These are phyloP conservation scores for Globisporangium nodosum DNA, from an alignment of 352 stramenopile species.

Conservation along the genomic window DNA sequence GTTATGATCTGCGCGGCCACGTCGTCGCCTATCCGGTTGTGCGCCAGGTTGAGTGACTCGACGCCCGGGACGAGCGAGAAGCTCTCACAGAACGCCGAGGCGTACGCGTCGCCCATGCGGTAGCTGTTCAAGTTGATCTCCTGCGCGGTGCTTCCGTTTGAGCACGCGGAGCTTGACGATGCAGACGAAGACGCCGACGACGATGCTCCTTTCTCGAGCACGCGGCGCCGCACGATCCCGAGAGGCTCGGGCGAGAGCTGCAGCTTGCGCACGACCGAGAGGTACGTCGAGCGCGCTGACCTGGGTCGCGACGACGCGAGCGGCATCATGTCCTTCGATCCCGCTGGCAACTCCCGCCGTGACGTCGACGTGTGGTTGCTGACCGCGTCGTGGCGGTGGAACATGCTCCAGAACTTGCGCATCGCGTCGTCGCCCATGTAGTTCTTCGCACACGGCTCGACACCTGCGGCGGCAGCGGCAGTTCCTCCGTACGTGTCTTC, in stretches of 20 bases:
- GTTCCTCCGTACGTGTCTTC: constrained; percentile 14
- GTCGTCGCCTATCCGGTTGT: constrained; percentile 64
- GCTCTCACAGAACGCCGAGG: constrained; percentile 47
- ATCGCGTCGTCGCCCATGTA: constrained; percentile 61
- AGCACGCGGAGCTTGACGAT: constrained; percentile 24
- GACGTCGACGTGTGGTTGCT: constrained; percentile 37
- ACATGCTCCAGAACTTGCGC: constrained; percentile 61
- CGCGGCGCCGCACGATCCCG: constrained; percentile 51
- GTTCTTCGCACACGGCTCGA: constrained; percentile 29
- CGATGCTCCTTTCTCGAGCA: constrained; percentile 37
- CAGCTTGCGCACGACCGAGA: constrained; percentile 52
- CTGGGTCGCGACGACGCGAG: constrained; percentile 22
- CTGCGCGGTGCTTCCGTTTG: constrained; percentile 35
- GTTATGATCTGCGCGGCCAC: constrained; percentile 49
- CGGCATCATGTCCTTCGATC: constrained; percentile 9
- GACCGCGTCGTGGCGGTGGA: constrained; percentile 59
- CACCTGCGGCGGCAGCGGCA: constrained; percentile 1
- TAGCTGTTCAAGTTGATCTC: constrained; percentile 74
- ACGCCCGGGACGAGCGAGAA: constrained; percentile 60
- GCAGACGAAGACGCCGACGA: constrained; percentile 22
- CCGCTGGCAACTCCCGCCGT: not conserved
- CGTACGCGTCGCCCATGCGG: constrained; percentile 59
- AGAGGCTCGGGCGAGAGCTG: constrained; percentile 55
- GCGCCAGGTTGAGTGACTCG: constrained; percentile 60
- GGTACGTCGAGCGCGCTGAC: constrained; percentile 57